Conservation (phyloP, 2,329 filamentous ascomycete genomes). For the Pestalotiopsis sp. region DNA sequence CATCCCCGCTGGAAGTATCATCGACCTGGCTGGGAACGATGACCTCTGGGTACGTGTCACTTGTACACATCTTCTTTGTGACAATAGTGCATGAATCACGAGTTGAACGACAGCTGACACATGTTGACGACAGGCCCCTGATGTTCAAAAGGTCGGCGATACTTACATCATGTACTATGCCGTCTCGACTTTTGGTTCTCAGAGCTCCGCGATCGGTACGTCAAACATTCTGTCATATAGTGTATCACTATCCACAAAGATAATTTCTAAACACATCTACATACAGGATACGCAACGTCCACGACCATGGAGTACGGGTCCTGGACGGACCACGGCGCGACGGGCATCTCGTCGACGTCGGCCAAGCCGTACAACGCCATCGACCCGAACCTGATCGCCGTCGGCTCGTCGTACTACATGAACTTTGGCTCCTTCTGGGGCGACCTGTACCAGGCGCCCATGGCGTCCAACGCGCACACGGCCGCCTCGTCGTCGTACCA, state of each 20-base stretch:
- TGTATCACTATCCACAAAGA: neutral
- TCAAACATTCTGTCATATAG: neutral
- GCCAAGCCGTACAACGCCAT: constrained; percentile 60
- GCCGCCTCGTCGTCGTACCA: constrained; percentile 40
- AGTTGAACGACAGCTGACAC: neutral
- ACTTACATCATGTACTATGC: constrained; percentile 70
- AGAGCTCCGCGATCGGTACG: constrained; percentile 59
- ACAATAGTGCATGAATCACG: neutral
- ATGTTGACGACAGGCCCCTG: constrained; percentile 59
- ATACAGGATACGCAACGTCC: constrained; percentile 44
- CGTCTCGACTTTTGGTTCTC: constrained; percentile 63
- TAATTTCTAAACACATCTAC: neutral
- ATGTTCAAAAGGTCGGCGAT: constrained; percentile 58
- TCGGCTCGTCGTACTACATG: constrained; percentile 46
- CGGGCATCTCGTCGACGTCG: constrained; percentile 49
- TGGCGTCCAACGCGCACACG: constrained; percentile 39
- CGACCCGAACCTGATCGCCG: constrained; percentile 55
- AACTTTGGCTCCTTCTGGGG: constrained; percentile 72
- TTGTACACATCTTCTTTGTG: neutral
- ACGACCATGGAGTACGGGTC: constrained; percentile 51
- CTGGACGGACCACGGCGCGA: constrained; percentile 62
- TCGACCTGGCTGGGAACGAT: constrained; percentile 40
- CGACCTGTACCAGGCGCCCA: constrained; percentile 62
- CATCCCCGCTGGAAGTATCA: constrained; percentile 39
- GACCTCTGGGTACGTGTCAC: constrained; percentile 42